Evolutionary conservation across 805 yeast genomes (phyloP).

Genomic region (Barnettozyma sucrosica): DNA sequence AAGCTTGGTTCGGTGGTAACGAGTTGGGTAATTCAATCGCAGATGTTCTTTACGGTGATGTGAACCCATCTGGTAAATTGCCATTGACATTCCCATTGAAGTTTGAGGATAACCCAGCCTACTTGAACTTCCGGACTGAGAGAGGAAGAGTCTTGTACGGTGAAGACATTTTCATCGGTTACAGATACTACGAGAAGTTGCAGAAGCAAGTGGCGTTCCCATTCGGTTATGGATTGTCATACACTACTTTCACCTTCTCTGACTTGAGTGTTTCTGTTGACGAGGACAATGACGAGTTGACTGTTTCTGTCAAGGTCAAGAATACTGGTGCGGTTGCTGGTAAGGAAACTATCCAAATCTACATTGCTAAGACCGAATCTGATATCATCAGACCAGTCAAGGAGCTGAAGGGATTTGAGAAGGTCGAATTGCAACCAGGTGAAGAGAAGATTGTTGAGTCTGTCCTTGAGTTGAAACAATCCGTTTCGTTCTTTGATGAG

Average conservation of each 20-base stretch:
- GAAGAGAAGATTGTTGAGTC: conserved; percentile 32
- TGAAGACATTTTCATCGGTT: conserved; percentile 62
- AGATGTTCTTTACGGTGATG: conserved; percentile 48
- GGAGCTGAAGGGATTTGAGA: conserved; percentile 54
- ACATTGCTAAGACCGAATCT: conserved; percentile 34
- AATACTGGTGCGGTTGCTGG: conserved; percentile 46
- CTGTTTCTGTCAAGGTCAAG: conserved; percentile 34
- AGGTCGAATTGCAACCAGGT: conserved; percentile 41
- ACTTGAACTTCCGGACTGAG: conserved; percentile 43
- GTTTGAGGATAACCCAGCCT: conserved; percentile 52
- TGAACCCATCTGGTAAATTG: conserved; percentile 55
- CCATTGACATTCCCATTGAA: conserved; percentile 49
- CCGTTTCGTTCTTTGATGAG: conserved; percentile 49
- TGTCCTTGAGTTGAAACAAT: conserved; percentile 37
- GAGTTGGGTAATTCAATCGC: conserved; percentile 56
- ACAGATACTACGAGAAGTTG: conserved; percentile 46
- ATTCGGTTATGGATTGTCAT: conserved; percentile 60
- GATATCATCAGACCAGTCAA: conserved; percentile 45
- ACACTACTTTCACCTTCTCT: conserved; percentile 41
- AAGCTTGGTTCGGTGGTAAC: conserved; percentile 54
- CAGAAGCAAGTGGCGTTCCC: conserved; percentile 46
- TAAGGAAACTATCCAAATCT: conserved; percentile 50
- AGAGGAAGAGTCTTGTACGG: conserved; percentile 54
- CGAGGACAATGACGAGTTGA: conserved; percentile 22
- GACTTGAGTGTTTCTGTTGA: conserved; percentile 31